Percentiles rank a stretch among this genome's conserved stretches.
These are phyloP conservation scores for Rhizoctonia solani DNA, from an alignment of 1,284 basidiomycete species.

Conservation along the genomic window DNA sequence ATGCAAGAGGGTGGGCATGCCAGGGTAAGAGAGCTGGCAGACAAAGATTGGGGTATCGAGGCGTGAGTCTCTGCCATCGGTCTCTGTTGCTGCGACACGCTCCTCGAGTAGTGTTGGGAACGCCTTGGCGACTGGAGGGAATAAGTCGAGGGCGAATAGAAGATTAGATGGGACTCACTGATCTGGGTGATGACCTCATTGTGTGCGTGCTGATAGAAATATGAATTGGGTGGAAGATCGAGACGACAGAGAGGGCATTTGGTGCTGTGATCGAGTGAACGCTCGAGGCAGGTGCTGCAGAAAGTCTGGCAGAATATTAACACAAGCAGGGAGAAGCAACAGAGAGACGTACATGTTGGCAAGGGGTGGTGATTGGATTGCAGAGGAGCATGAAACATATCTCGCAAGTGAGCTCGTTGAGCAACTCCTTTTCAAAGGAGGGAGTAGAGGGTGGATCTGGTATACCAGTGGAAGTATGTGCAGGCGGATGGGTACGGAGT, in stretches of 20 bases:
- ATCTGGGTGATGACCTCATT: constrained; percentile 73
- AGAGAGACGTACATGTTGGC: constrained; percentile 83
- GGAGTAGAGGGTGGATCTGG: not conserved
- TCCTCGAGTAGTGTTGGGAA: constrained; percentile 62
- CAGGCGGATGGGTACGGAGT: constrained; percentile 27
- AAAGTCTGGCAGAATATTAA: constrained; percentile 65
- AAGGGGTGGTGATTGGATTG: constrained; percentile 89
- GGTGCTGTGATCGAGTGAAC: constrained; percentile 83
- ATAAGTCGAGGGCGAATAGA: not conserved
- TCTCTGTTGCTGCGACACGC: constrained; percentile 63
- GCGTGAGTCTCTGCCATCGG: constrained; percentile 74
- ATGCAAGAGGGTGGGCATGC: constrained; percentile 86
- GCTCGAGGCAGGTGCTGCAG: constrained; percentile 84
- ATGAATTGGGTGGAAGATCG: constrained; percentile 72
- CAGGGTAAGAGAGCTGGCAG: constrained; percentile 87
- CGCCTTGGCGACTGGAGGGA: constrained; percentile 60
- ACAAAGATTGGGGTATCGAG: constrained; percentile 91
- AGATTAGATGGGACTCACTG: constrained; percentile 53
- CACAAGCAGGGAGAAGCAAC: constrained; percentile 5
- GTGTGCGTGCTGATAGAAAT: constrained; percentile 69
- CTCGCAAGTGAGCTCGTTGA: constrained; percentile 80
- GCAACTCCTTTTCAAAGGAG: constrained; percentile 71
- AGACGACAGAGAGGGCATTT: constrained; percentile 87
- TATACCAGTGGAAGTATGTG: constrained; percentile 7
- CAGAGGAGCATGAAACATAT: constrained; percentile 86